Percentiles rank a stretch among this genome's conserved stretches.
phyloP scores from a whole-genome alignment of 306 rosid genomes.

The Prunus dulcis region DNA sequence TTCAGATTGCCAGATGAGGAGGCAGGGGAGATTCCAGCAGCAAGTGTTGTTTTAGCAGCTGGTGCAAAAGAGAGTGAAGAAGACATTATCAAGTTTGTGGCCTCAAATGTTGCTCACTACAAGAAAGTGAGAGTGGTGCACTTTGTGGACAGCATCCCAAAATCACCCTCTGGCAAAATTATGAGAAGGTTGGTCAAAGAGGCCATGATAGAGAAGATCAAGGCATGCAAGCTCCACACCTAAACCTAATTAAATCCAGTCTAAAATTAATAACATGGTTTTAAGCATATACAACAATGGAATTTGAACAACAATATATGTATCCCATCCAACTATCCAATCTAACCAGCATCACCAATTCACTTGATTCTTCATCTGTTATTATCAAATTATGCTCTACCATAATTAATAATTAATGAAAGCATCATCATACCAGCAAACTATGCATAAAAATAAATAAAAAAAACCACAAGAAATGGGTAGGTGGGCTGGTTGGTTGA shows the following conservation, averaged over 20 bases:
- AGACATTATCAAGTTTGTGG: slow-evolving; percentile 63
- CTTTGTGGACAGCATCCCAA: slow-evolving; percentile 74
- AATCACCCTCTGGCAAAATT: slow-evolving; percentile 88
- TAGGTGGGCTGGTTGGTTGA: neutral
- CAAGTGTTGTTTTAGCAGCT: slow-evolving; percentile 62
- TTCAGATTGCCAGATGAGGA: slow-evolving; percentile 78
- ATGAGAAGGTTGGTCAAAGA: slow-evolving; percentile 82
- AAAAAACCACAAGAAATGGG: neutral
- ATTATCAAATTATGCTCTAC: neutral
- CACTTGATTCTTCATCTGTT: too few species aligned
- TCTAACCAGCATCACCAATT: neutral
- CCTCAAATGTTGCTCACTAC: slow-evolving; percentile 73
- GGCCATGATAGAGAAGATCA: slow-evolving; percentile 43
- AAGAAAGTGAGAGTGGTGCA: slow-evolving; percentile 78
- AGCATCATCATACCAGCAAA: neutral
- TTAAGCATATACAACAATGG: too few species aligned
- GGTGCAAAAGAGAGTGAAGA: slow-evolving; percentile 65
- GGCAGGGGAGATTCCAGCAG: slow-evolving; percentile 93
- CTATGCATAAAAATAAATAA: neutral
- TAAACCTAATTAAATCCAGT: neutral
- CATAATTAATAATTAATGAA: neutral
- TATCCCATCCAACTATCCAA: too few species aligned
- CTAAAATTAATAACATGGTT: neutral
- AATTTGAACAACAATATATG: too few species aligned
- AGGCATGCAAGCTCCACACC: slow-evolving; percentile 25